Evolutionary conservation across 805 yeast species (phyloP), one percentile per base, ranked within the genome.

Genomic region (Starmerella scarabaei): DNA sequence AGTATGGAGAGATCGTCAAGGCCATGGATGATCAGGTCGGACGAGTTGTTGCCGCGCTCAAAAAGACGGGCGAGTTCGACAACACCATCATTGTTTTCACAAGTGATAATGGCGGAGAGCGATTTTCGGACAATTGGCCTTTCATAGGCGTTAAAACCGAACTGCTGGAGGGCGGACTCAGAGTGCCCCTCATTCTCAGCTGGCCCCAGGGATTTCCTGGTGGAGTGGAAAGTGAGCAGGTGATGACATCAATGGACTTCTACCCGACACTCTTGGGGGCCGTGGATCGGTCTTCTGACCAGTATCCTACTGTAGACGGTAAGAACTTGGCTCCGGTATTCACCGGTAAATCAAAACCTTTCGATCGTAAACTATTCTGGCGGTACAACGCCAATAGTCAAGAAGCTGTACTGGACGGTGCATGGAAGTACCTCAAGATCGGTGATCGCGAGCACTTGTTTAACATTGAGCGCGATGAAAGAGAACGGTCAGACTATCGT

Each of bases 101-200:
- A 67, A 71, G 77, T 3, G 79, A 74, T 54, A 74, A 74, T 53
- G 80, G 79, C 19, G 79, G 79, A 4, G 79, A 74, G 52, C 76
- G 79, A 65, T 56, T 71, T 36, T 59, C 71, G 56, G 77, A 73
- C 47, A 77, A 75, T 3, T 56, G 70, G 49, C 77, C 80, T 2
- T 53, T 70, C 33, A 43, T 56, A 3, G 57, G 59, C 68, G 71
- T 64, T 53, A 73, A 73, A 51, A 65, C 66, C 63, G 73, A 73
- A 70, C 67, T 75, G 3, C 61, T 71, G 3, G 78, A 74, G 53
- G 79, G 78, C 20, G 80, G 77, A 8, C 68, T 72, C 19, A 64
- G 74, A 17, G 71, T 75, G 51, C 79, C 78, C 0, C 56, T 71
- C 42, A 65, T 74, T 37, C 49, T 72, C 5, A 63, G 62, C 43